Percentiles rank a stretch among this genome's conserved stretches.
These are phyloP conservation scores for Venturiaceae sp. DNA, from an alignment of 2,329 filamentous ascomycete genomes.

Conservation along the genomic window DNA sequence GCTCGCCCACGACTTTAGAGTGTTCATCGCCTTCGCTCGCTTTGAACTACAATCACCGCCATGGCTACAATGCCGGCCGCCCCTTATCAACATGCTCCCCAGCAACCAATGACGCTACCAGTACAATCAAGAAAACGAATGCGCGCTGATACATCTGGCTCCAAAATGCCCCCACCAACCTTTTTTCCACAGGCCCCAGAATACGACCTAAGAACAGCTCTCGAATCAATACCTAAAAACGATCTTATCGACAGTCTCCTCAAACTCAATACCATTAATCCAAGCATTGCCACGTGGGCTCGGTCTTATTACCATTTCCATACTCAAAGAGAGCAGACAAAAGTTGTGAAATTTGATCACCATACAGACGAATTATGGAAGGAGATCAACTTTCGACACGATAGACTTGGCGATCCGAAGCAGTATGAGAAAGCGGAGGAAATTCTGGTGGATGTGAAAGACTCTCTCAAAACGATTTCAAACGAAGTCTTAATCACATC, in stretches of 20 bases:
- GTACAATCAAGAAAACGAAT: neutral
- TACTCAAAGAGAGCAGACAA: neutral
- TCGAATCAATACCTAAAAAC: neutral
- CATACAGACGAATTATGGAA: neutral
- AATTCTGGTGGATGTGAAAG: neutral
- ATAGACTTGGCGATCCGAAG: neutral
- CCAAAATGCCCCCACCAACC: neutral
- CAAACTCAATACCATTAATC: neutral
- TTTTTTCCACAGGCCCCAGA: neutral
- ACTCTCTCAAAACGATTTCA: neutral
- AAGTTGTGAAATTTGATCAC: neutral
- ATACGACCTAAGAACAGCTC: neutral
- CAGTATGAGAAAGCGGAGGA: neutral
- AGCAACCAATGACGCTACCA: neutral
- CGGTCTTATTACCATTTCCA: neutral
- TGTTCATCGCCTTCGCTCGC: too few relatives aligned
- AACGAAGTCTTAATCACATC: neutral
- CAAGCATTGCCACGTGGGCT: neutral
- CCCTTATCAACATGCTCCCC: neutral
- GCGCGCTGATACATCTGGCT: neutral
- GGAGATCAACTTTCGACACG: neutral
- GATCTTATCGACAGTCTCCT: neutral
- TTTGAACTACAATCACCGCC: too few relatives aligned
- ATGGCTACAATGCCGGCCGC: neutral
- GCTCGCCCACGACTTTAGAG: too few relatives aligned